Evolutionary conservation across 768 basidiomycete species (phyloP).

Genomic region (Calocybe gangraenosa): DNA sequence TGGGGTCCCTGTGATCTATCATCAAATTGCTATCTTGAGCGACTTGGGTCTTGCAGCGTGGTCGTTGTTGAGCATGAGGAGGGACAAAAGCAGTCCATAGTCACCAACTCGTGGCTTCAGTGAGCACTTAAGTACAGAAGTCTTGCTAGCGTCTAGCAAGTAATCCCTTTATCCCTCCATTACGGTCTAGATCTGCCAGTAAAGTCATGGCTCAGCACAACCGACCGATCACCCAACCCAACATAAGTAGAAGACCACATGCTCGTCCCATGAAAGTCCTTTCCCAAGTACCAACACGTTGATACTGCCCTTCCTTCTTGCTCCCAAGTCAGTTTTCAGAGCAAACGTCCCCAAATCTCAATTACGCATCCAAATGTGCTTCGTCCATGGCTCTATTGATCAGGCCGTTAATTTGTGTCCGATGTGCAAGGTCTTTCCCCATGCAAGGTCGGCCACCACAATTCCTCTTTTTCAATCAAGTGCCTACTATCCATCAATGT

Average conservation of each 20-base stretch:
- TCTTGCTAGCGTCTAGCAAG: background rate
- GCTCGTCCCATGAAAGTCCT: conserved; percentile 24
- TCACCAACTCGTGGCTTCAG: conserved; percentile 17
- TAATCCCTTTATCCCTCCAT: background rate
- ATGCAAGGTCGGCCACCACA: conserved; percentile 46
- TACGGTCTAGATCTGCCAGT: background rate
- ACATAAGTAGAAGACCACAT: conserved; percentile 31
- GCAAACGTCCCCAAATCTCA: conserved; percentile 18
- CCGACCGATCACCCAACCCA: conserved; percentile 26
- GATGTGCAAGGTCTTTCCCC: conserved; percentile 81
- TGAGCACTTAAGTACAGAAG: conserved; percentile 16
- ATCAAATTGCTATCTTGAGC: conserved; percentile 18
- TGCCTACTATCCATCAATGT: conserved; percentile 8
- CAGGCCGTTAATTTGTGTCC: conserved; percentile 67
- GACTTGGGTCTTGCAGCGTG: conserved; percentile 20
- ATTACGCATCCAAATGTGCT: conserved; percentile 56
- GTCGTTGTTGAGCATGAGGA: conserved; percentile 23
- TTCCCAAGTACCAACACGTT: conserved; percentile 31
- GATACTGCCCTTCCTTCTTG: conserved; percentile 29
- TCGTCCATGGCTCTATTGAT: conserved; percentile 63
- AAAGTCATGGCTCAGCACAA: conserved; percentile 22
- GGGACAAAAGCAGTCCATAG: conserved; percentile 16
- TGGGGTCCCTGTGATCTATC: background rate
- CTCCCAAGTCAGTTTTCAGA: background rate
- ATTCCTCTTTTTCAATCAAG: background rate